Base-by-base conservation (phyloP, 352 stramenopile species). In the Phytophthora ramorum region DNA sequence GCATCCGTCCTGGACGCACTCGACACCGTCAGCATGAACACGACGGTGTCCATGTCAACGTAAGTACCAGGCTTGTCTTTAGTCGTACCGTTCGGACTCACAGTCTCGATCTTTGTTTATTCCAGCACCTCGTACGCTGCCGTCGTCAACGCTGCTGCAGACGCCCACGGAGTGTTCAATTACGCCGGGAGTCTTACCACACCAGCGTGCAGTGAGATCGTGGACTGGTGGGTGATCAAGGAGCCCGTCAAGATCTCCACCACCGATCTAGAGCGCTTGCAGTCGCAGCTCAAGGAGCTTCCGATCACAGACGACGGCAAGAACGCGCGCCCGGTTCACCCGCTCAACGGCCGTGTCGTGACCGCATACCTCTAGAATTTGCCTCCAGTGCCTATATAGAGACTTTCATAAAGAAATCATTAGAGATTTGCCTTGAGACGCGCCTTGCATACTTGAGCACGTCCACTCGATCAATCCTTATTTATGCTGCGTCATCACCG, bases 131-230 rank as follows among this genome's bases (percentile, higher is more conserved):
- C 55, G 35, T 89, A 87, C 55, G 73, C 82, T 1, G 75, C 84
- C 47, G 7, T 87, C 34, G 62, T 89, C 40, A 85, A 79, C 45
- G 45, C 55, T n/a, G 61, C 76, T 30, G 66, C 84, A 2, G 44
- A 70, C 30, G 66, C 58, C 26, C 48, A 67, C 20, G 56, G 63
- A 32, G 56, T 71, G 34, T 75, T 63, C 32, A 79, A 78, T 63
- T 80, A 83, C 48, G 35, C 59, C 7, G 68, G 71, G 1, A 72
- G 75, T 24, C 55, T 79, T 12, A 81, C 64, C 5, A 79, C 68
- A 6, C 72, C 71, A 3, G 46, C 40, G 4, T 83, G 75, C 52
- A 63, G 56, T 7, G 71, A 81, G 49, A 63, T 73, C 47, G 68
- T 78, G 6, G 69, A 73, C 60, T 83, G 68, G 68, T 77, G 64